These are phyloP conservation scores for Castanea crenata DNA, from an alignment of 306 rosid species.

Conservation along the genomic window DNA sequence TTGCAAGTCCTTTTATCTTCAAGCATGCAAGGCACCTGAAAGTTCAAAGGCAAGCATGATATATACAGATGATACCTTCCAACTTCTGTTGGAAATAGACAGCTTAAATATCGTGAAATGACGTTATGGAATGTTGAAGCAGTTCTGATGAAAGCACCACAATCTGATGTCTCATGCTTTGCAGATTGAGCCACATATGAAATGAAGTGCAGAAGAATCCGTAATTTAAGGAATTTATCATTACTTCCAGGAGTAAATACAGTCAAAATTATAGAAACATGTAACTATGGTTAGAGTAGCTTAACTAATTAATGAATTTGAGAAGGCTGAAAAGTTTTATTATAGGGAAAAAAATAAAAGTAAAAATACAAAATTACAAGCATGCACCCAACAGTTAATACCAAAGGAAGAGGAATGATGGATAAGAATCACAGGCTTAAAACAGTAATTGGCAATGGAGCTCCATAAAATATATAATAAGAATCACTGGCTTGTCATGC, in stretches of 20 bases:
- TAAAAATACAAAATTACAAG: background rate
- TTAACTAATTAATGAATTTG: background rate
- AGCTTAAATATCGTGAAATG: too few relatives aligned
- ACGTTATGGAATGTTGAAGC: too few relatives aligned
- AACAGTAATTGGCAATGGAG: background rate
- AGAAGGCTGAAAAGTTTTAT: background rate
- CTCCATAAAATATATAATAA: background rate
- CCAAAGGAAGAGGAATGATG: background rate
- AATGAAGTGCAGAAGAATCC: too few relatives aligned
- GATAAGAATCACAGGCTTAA: background rate
- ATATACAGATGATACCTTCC: too few relatives aligned
- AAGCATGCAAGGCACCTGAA: background rate
- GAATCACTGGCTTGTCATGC: background rate
- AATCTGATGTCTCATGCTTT: too few relatives aligned
- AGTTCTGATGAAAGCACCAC: too few relatives aligned
- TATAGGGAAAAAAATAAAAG: background rate
- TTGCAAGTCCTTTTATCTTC: slow-evolving; percentile 4
- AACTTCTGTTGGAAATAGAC: too few relatives aligned
- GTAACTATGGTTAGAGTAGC: background rate
- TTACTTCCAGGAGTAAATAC: background rate
- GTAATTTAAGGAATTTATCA: too few relatives aligned
- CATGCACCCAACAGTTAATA: background rate
- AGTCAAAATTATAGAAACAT: background rate
- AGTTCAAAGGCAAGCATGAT: too few relatives aligned
- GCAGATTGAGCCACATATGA: too few relatives aligned